phyloP scores from a whole-genome alignment of 2,329 filamentous ascomycete species.

The Venturia effusa region DNA sequence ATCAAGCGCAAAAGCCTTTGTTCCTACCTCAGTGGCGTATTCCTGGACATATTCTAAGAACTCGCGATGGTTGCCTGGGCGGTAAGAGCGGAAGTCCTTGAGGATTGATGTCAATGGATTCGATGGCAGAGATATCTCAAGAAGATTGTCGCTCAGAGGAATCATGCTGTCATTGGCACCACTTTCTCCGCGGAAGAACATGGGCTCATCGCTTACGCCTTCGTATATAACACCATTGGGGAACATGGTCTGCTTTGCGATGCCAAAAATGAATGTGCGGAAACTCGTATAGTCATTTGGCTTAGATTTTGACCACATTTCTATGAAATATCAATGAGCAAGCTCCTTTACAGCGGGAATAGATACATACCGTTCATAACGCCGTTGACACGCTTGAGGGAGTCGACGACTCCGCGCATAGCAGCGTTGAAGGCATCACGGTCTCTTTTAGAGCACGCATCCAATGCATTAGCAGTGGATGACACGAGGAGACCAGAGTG shows the following conservation, averaged over 20 bases:
- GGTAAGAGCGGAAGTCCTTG: conserved; percentile 77
- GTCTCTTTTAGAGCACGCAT: conserved; percentile 31
- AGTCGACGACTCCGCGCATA: conserved; percentile 39
- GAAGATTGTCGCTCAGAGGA: conserved; percentile 77
- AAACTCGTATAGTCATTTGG: conserved; percentile 78
- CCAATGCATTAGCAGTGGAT: conserved; percentile 58
- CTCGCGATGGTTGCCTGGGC: conserved; percentile 77
- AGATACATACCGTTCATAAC: conserved; percentile 59
- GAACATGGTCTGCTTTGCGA: conserved; percentile 90
- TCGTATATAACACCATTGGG: conserved; percentile 85
- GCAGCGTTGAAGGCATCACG: conserved; percentile 50
- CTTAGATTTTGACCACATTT: conserved; percentile 84
- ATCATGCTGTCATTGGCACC: conserved; percentile 94
- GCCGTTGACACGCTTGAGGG: conserved; percentile 59
- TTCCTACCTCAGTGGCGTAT: conserved; percentile 38
- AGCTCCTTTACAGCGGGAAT: conserved; percentile 5
- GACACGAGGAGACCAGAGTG: conserved; percentile 69
- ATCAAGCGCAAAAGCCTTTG: conserved; percentile 51
- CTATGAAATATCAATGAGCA: conserved; percentile 22
- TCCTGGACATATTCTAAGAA: conserved; percentile 65
- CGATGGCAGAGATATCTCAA: conserved; percentile 76
- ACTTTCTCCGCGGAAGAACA: conserved; percentile 82
- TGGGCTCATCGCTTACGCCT: conserved; percentile 62
- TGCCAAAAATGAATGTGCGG: conserved; percentile 95
- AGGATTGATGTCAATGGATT: conserved; percentile 85